Percentiles rank a stretch among this genome's conserved stretches.
Conservation (phyloP, 495 filamentous ascomycete genomes). For the Daldinia concentrica region DNA sequence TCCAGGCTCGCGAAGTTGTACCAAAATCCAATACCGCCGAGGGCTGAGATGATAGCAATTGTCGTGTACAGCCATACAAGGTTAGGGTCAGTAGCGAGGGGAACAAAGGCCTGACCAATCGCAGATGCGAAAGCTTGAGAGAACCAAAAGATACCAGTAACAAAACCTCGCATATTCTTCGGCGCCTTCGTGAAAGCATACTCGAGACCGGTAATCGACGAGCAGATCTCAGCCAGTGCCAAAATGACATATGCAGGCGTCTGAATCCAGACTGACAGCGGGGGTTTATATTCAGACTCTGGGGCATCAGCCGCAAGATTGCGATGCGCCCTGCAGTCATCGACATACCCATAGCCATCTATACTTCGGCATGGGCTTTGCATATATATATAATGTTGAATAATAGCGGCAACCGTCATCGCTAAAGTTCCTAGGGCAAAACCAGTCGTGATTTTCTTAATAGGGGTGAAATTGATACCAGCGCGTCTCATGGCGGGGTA, state of each 20-base stretch:
- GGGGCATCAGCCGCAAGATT: constrained; percentile 19
- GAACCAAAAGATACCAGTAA: constrained; percentile 74
- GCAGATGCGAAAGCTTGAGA: constrained; percentile 74
- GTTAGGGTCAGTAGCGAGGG: constrained; percentile 71
- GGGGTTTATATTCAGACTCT: constrained; percentile 47
- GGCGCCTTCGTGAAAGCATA: constrained; percentile 86
- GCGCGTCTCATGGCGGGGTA: constrained; percentile 72
- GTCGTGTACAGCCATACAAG: constrained; percentile 71
- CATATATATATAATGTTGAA: constrained; percentile 77
- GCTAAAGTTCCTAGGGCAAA: constrained; percentile 68
- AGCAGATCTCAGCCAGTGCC: constrained; percentile 50
- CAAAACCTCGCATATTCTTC: constrained; percentile 76
- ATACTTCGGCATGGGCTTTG: constrained; percentile 63
- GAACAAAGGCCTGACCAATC: constrained; percentile 73
- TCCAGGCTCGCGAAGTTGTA: constrained; percentile 67
- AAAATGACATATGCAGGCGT: constrained; percentile 35
- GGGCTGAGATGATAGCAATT: constrained; percentile 68
- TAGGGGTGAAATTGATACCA: constrained; percentile 73
- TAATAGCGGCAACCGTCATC: constrained; percentile 72
- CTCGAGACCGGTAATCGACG: constrained; percentile 61
- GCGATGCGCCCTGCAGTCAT: constrained; percentile 50
- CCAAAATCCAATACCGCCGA: constrained; percentile 71
- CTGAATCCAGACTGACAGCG: constrained; percentile 54
- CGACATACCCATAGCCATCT: constrained; percentile 48
- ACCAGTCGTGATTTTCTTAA: constrained; percentile 77